A percentile compares a stretch with the other conserved stretches of the same genome.
Evolutionary conservation across 2,329 filamentous ascomycete species (phyloP).

Genomic region (Diaporthe ampelina): DNA sequence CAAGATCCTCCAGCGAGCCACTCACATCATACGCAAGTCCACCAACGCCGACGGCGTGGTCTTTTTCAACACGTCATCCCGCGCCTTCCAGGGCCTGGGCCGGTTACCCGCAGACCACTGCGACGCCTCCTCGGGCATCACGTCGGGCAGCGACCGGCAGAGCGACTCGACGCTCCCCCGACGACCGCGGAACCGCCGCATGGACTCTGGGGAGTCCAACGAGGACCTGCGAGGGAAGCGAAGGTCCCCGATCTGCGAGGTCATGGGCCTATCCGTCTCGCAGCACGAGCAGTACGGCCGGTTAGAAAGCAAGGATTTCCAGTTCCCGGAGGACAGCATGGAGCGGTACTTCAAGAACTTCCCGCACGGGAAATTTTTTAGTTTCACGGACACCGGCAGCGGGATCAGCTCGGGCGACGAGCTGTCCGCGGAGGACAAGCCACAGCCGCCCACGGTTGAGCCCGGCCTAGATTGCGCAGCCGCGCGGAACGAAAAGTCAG

Average conservation of each 20-base stretch:
- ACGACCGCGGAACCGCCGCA: slow-evolving; percentile 14
- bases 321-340: slow-evolving; percentile 34
- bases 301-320: slow-evolving; percentile 24
- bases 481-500: not conserved
- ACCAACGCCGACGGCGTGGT: slow-evolving; percentile 58
- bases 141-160: slow-evolving; percentile 33
- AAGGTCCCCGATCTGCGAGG: slow-evolving; percentile 8
- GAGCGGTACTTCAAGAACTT: slow-evolving; percentile 35
- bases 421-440: slow-evolving; percentile 34
- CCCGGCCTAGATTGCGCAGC: not conserved
- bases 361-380: slow-evolving; percentile 36
- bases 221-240: slow-evolving; percentile 27
- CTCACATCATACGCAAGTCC: slow-evolving; percentile 58
- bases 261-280: slow-evolving; percentile 29
- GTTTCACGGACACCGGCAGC: slow-evolving; percentile 36
- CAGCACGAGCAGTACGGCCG: slow-evolving; percentile 37
- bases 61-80: slow-evolving; percentile 46
- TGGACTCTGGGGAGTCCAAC: slow-evolving; percentile 16
- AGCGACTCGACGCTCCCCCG: slow-evolving; percentile 6
- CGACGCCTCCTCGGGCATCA: slow-evolving; percentile 35
- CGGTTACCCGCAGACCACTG: not conserved
- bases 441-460: slow-evolving; percentile 36
- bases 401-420: slow-evolving; percentile 27
- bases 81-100: slow-evolving; percentile 30
- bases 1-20: slow-evolving; percentile 55